These are phyloP conservation scores for Mrakiaceae sp. DNA, from an alignment of 1,284 basidiomycete species.

Conservation along the genomic window DNA sequence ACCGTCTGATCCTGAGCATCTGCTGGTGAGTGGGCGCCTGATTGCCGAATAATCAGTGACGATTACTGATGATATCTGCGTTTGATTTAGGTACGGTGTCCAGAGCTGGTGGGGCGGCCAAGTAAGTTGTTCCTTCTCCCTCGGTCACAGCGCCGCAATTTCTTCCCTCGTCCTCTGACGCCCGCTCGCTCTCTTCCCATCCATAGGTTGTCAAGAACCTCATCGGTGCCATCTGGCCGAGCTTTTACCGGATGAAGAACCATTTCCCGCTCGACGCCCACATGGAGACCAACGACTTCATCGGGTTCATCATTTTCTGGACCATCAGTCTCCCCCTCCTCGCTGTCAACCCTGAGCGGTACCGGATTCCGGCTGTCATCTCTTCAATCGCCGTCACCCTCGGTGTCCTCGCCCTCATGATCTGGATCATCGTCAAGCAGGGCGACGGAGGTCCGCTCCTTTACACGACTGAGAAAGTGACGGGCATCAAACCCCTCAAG, in stretches of 20 bases:
- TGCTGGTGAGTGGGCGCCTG: constrained; percentile 10
- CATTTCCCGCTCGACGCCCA: constrained; percentile 23
- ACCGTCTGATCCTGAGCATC: constrained; percentile 13
- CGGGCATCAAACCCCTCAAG: constrained; percentile 20
- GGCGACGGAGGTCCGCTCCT: constrained; percentile 33
- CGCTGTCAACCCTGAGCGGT: constrained; percentile 29
- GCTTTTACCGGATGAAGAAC: constrained; percentile 26
- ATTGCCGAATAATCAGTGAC: constrained; percentile 6
- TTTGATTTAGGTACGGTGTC: constrained; percentile 10
- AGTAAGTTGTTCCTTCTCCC: neutral
- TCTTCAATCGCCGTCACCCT: constrained; percentile 28
- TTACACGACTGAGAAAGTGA: constrained; percentile 23
- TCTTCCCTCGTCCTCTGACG: neutral
- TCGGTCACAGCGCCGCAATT: neutral
- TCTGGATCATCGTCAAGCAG: constrained; percentile 30
- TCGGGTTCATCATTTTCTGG: constrained; percentile 33
- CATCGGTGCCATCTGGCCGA: constrained; percentile 21
- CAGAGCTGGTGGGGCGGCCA: constrained; percentile 16
- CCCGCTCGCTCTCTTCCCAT: constrained; percentile 3
- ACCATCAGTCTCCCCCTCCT: constrained; percentile 30
- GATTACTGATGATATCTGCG: neutral
- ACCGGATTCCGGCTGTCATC: constrained; percentile 31
- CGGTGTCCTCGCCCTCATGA: constrained; percentile 30
- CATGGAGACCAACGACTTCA: constrained; percentile 16
- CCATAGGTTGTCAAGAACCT: constrained; percentile 22